Base-by-base conservation (phyloP, 192 early-diverging fungal species). In the Linnemannia schmuckeri region DNA sequence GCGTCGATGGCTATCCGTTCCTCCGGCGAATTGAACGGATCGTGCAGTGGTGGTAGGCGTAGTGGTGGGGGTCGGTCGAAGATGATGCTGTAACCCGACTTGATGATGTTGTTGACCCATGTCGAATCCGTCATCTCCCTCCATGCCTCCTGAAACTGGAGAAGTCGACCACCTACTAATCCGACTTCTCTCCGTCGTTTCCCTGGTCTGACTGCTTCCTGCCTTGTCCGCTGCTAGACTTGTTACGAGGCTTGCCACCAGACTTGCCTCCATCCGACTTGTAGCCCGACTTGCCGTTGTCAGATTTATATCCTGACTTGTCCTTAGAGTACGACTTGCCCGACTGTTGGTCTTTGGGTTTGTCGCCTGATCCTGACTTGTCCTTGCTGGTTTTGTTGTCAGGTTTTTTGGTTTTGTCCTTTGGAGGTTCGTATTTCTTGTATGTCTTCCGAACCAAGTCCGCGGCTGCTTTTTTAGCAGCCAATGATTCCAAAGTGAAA, bases 301-400 rank as follows among this genome's bases (percentile, higher is more conserved):
- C 63, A 9, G 13, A 68, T 35, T 33, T 68, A 2, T 68, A 68
- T 68, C 33, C 63, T 30, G 27, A 35, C 63, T 68, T 68, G 63
- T 68, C 63, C 27, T 68, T 68, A 4, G 27, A 3, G 24, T n/a
- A 13, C 33, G 27, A 22, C 17, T 30, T 49, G 33, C 24, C 74
- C 13, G 12, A 35, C 74, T 75, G 10, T 9, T 49, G 6, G 42
- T 46, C 1, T 52, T n/a, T 12, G 10, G 30, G 10, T 30, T 55
- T 38, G 27, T 57, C 30, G 74, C 15, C 7, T 75, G 52, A 17
- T 37, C 35, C 47, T 54, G 74, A 33, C 33, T 17, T 75, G 44
- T 35, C 44, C n/a, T n/a, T n/a, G n/a, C n/a, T n/a, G n/a, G n/a
- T n/a, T n/a, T 20, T 75, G 57, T 49, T 49, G 72, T 74, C 27